phyloP scores from a whole-genome alignment of 1,139 yeast genomes.

The Wickerhamomyces sp. region DNA sequence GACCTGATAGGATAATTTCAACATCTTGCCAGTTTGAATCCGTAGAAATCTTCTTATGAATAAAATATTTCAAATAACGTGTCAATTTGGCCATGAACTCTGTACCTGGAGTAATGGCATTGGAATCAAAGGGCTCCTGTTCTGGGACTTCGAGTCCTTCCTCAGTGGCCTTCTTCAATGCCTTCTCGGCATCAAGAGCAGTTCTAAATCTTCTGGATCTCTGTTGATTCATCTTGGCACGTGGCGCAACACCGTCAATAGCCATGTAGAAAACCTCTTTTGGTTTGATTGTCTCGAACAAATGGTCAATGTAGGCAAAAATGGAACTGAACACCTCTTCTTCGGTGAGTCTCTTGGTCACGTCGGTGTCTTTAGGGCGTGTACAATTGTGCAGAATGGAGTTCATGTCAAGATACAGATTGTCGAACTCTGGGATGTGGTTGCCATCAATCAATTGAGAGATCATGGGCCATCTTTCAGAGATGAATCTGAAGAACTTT shows the following conservation, averaged over 20 bases:
- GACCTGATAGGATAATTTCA: slow-evolving; percentile 84
- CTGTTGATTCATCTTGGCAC: slow-evolving; percentile 99
- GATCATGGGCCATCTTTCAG: slow-evolving; percentile 98
- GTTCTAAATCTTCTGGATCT: slow-evolving; percentile 95
- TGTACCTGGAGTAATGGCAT: slow-evolving; percentile 97
- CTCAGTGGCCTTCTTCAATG: slow-evolving; percentile 42
- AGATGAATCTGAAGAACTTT: slow-evolving; percentile 90
- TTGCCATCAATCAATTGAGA: slow-evolving; percentile 81
- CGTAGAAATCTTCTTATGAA: slow-evolving; percentile 81
- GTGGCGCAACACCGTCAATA: slow-evolving; percentile 98
- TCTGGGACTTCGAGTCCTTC: slow-evolving; percentile 42
- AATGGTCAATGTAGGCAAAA: slow-evolving; percentile 89
- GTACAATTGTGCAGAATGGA: slow-evolving; percentile 94
- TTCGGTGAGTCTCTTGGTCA: slow-evolving; percentile 64
- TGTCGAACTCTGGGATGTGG: slow-evolving; percentile 92
- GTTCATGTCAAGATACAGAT: slow-evolving; percentile 93
- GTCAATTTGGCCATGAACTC: slow-evolving; percentile 95
- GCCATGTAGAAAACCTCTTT: slow-evolving; percentile 91
- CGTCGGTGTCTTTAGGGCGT: slow-evolving; percentile 65
- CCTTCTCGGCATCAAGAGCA: slow-evolving; percentile 88
- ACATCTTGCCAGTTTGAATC: slow-evolving; percentile 91
- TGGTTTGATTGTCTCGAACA: slow-evolving; percentile 84
- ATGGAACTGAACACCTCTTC: slow-evolving; percentile 93
- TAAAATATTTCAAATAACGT: slow-evolving; percentile 77
- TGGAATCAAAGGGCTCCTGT: slow-evolving; percentile 78